phyloP scores from a whole-genome alignment of 257 asterid species.

The Rubia yunnanensis region DNA sequence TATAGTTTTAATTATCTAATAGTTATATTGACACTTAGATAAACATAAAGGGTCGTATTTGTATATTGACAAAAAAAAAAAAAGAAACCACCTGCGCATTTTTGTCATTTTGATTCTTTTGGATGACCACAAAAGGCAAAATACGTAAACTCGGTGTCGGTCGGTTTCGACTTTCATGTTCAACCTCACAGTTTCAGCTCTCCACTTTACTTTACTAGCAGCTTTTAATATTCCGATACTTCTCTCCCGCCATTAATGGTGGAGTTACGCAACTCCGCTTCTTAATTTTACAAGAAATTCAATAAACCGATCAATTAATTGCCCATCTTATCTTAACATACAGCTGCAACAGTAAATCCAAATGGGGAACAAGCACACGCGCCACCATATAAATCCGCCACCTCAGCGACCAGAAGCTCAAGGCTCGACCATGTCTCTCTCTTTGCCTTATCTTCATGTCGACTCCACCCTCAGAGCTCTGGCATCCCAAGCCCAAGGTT shows the following conservation, averaged over 20 bases:
- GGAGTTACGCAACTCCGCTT: neutral
- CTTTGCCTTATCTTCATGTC: constrained; percentile 30
- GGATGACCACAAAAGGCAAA: neutral
- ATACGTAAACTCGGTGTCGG: neutral
- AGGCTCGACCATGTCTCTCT: constrained; percentile 19
- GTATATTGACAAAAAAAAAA: too few relatives aligned
- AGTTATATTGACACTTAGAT: too few relatives aligned
- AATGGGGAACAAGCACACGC: constrained; percentile 31
- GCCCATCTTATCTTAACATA: neutral
- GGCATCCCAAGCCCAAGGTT: constrained; percentile 43
- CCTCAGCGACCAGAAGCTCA: neutral
- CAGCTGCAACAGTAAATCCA: neutral
- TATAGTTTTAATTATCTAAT: too few relatives aligned
- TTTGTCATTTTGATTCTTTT: too few relatives aligned
- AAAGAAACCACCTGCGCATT: neutral
- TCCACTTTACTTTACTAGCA: neutral
- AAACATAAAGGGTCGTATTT: too few relatives aligned
- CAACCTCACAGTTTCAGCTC: neutral
- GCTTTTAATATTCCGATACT: neutral
- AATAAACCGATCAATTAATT: neutral
- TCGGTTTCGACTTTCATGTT: neutral
- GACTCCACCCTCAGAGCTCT: constrained; percentile 32
- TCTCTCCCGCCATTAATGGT: neutral
- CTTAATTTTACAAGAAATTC: neutral
- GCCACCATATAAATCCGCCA: constrained; percentile 10